Conservation (phyloP, 306 rosid genomes). For the Cicer yamashitae region DNA sequence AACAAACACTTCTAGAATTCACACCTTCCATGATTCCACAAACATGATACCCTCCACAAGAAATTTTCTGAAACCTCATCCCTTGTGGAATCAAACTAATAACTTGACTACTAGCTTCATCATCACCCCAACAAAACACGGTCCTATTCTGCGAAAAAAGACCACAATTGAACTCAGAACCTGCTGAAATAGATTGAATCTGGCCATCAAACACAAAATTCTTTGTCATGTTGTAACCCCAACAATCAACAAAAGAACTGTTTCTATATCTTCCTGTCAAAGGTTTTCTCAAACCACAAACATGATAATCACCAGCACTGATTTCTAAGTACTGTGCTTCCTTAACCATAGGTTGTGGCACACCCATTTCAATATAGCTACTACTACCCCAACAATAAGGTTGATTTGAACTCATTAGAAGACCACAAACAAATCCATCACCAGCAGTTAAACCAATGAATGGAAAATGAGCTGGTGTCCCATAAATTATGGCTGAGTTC, state of each 20-base stretch:
- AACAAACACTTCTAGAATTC: conserved; percentile 68
- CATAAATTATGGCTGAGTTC: conserved; percentile 76
- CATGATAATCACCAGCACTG: conserved; percentile 93
- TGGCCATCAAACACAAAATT: conserved; percentile 76
- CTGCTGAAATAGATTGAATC: conserved; percentile 80
- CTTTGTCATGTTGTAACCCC: conserved; percentile 95
- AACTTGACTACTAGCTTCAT: conserved; percentile 70
- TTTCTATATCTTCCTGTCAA: conserved; percentile 62
- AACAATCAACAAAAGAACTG: conserved; percentile 80
- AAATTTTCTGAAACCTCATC: conserved; percentile 69
- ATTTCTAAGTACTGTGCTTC: conserved; percentile 77
- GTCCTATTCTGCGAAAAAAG: conserved; percentile 82
- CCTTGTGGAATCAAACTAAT: conserved; percentile 62
- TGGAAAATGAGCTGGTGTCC: conserved; percentile 69
- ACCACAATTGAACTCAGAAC: conserved; percentile 89
- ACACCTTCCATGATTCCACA: conserved; percentile 82
- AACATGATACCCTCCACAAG: conserved; percentile 89
- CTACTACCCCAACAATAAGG: conserved; percentile 98
- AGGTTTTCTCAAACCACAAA: conserved; percentile 68
- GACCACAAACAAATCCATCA: conserved; percentile 92
- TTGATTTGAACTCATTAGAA: conserved; percentile 72
- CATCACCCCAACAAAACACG: conserved; percentile 91
- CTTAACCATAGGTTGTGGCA: conserved; percentile 79
- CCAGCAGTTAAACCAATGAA: conserved; percentile 87
- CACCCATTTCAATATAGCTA: conserved; percentile 76